These are phyloP conservation scores for Apostasia ramifera DNA, from an alignment of 106 monocot genomes.

Conservation along the genomic window DNA sequence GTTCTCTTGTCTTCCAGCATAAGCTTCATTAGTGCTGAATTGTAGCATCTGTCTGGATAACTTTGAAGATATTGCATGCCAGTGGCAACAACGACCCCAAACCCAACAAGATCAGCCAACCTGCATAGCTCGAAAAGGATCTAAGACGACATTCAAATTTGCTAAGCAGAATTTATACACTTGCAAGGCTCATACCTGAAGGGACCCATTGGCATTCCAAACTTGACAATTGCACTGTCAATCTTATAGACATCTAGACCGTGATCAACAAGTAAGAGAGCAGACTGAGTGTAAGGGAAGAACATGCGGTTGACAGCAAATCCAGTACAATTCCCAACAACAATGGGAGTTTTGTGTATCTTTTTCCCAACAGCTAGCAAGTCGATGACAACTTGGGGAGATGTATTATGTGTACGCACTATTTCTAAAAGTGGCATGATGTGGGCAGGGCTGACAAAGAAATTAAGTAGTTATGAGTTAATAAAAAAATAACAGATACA, in stretches of 20 bases:
- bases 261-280: conserved; percentile 60
- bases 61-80: conserved; percentile 69
- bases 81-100: conserved; percentile 79
- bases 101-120: conserved; percentile 83
- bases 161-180: background rate
- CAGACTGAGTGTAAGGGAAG: conserved; percentile 92
- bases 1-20: conserved; percentile 84
- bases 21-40: conserved; percentile 56
- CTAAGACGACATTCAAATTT: background rate
- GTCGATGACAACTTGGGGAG: conserved; percentile 89
- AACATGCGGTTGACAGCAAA: conserved; percentile 99
- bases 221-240: conserved; percentile 75
- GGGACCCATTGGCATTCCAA: conserved; percentile 99
- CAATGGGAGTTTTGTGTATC: conserved; percentile 85
- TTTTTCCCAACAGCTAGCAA: conserved; percentile 83
- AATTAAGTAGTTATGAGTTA: conserved; percentile 9
- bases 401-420: conserved; percentile 77
- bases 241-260: conserved; percentile 88
- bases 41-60: conserved; percentile 85
- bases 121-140: conserved; percentile 13
- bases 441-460: conserved; percentile 75
- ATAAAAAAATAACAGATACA: background rate
- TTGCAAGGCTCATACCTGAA: conserved; percentile 53
- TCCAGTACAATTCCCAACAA: conserved; percentile 94
- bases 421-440: conserved; percentile 97